Evolutionary conservation across 1,284 basidiomycete species (phyloP), one percentile per base, ranked within the genome.

Genomic region (Ceratobasidium sp.): DNA sequence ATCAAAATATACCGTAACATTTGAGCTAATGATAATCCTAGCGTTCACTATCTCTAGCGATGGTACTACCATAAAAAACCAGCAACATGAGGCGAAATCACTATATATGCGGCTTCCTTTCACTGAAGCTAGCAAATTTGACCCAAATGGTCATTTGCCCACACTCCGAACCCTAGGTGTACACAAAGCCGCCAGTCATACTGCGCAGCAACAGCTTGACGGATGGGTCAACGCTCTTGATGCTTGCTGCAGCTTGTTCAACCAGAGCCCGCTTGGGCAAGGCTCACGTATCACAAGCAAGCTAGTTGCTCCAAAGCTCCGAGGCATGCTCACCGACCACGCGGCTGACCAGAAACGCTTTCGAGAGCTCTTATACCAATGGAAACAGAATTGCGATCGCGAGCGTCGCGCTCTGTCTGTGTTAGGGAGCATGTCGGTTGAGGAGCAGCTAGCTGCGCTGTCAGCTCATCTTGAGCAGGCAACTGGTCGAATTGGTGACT

Each of bases 41-140:
- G 63, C 50, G 11, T 4, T 65, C 1, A 17, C 11, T 31, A 65
- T 65, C 15, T 65, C 45, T 51, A 27, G 63, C 2, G 47, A 51
- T 50, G 63, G 63, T 8, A 65, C 63, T 1, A 51, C 6, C 11
- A 65, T 65, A 2, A 65, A 65, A 27, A 65, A 65, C n/a, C n/a
- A 29, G 2, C 63, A 65, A 27, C 47, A 65, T 31, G 63, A 65
- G 19, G 22, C 63, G n/a, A 51, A 51, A 33, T 31, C 47, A 4
- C 6, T 65, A 24, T 51, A 50, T 15, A 4, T 65, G 2, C 63
- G 14, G 24, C 6, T 36, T 27, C n/a, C 4, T 41, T 5, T 44
- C 22, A n/a, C 5, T 22, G 41, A 48, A 50, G 19, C 29, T n/a
- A 8, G 17, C 15, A 24, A 48, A 8, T n/a, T 14, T 7, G 15